Percentiles rank a stretch among this genome's conserved stretches.
These are phyloP conservation scores for Penicillium decumbens DNA, from an alignment of 2,329 filamentous ascomycete species.

Conservation along the genomic window DNA sequence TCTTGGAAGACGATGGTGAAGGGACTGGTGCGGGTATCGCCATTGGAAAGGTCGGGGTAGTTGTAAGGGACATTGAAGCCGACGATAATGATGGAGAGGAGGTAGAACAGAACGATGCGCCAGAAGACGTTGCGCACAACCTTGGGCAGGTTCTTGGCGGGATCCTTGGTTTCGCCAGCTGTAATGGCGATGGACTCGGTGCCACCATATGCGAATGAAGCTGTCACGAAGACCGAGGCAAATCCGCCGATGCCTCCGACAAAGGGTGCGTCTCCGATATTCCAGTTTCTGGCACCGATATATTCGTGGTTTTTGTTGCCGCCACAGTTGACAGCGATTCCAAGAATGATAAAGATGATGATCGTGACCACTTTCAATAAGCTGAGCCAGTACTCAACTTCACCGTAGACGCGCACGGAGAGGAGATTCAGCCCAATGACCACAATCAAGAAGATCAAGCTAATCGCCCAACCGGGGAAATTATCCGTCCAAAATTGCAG, in stretches of 20 bases:
- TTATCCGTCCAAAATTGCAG: constrained; percentile 59
- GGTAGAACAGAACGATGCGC: constrained; percentile 56
- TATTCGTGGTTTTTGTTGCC: constrained; percentile 53
- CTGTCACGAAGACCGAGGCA: constrained; percentile 60
- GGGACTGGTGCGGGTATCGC: constrained; percentile 47
- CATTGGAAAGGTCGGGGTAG: constrained; percentile 44
- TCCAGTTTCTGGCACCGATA: constrained; percentile 57
- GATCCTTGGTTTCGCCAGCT: constrained; percentile 61
- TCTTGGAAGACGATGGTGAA: constrained; percentile 60
- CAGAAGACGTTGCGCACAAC: constrained; percentile 64
- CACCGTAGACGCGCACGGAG: constrained; percentile 52
- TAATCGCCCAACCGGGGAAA: constrained; percentile 61
- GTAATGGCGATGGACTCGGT: constrained; percentile 64
- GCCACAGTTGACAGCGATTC: constrained; percentile 57
- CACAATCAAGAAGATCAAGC: constrained; percentile 57
- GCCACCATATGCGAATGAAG: constrained; percentile 59
- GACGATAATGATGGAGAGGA: constrained; percentile 51
- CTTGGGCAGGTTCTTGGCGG: constrained; percentile 56
- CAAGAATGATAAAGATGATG: constrained; percentile 58
- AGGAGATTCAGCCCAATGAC: constrained; percentile 52
- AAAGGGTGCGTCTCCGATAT: constrained; percentile 58
- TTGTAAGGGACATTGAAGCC: constrained; percentile 59
- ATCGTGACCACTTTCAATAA: constrained; percentile 42
- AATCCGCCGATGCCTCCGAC: constrained; percentile 63
- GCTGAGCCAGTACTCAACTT: constrained; percentile 45